A percentile compares a stretch with the other conserved stretches of the same genome.
Conservation (phyloP, 352 stramenopile species). For the Ophiocytium majus region DNA sequence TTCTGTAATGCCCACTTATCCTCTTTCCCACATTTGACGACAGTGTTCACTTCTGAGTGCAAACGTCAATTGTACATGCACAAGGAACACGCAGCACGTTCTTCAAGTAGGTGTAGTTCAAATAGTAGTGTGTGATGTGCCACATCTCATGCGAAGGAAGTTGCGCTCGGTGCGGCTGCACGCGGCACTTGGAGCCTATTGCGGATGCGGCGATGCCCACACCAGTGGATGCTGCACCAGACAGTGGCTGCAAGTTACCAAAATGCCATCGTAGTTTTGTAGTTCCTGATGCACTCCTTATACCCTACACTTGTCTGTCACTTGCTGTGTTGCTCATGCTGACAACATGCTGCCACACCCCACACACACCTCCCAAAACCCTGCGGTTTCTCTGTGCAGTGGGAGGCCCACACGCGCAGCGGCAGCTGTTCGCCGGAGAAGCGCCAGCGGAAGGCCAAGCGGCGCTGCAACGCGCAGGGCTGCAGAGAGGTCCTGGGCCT, state of each 20-base stretch:
- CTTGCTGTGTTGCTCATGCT: constrained; percentile 26
- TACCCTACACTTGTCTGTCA: constrained; percentile 19
- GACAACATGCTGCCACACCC: constrained; percentile 26
- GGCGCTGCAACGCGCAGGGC: constrained; percentile 16
- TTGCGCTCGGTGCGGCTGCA: no score
- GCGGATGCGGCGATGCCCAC: not conserved
- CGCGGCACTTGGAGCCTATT: not conserved
- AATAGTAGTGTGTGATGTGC: no score
- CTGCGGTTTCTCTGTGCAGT: constrained; percentile 17
- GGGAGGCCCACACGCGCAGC: not conserved
- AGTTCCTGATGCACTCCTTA: not conserved
- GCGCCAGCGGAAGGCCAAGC: not conserved
- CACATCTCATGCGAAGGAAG: no score
- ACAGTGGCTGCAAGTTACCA: not conserved
- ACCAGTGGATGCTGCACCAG: not conserved
- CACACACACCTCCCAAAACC: not conserved
- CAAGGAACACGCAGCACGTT: no score
- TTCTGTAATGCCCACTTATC: no score
- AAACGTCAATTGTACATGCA: no score
- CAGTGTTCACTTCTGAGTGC: no score
- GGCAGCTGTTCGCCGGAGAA: not conserved
- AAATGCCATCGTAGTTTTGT: not conserved
- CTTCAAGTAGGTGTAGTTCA: no score
- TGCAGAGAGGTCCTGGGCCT: constrained; percentile 41
- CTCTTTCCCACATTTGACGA: no score